Evolutionary conservation across 441 rosid genomes (phyloP).

Genomic region (Brassica hybrid): DNA sequence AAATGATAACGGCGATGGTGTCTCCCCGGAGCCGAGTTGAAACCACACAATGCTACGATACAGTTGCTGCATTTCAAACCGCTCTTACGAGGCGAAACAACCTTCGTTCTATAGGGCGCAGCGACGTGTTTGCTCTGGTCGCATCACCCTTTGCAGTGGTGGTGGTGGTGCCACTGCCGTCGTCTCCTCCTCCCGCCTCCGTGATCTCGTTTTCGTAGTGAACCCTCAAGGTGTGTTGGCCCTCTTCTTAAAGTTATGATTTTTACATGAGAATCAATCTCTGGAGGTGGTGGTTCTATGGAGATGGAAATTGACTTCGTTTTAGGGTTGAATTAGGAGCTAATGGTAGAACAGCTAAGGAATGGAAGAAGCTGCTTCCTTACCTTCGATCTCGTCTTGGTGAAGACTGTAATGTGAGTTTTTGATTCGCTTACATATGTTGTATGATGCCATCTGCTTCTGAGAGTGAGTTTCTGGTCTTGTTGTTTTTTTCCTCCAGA

Average conservation of each 20-base stretch:
- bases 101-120: slow-evolving; percentile 47
- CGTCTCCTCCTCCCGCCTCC: slow-evolving; percentile 57
- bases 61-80: slow-evolving; percentile 16
- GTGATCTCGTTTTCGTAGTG: slow-evolving; percentile 91
- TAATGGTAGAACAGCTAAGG: slow-evolving; percentile 87
- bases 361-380: slow-evolving; percentile 93
- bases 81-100: slow-evolving; percentile 46
- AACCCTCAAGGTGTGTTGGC: slow-evolving; percentile 89
- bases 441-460: too few species aligned
- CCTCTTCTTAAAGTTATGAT: slow-evolving; percentile 20
- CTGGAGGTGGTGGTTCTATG: too few species aligned
- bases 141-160: slow-evolving; percentile 42
- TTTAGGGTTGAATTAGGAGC: slow-evolving; percentile 72
- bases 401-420: slow-evolving; percentile 75
- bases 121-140: slow-evolving; percentile 44
- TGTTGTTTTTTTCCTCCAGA: slow-evolving; percentile 51
- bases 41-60: slow-evolving; percentile 34
- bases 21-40: slow-evolving; percentile 27
- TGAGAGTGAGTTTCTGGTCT: neutral
- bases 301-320: too few species aligned
- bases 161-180: slow-evolving; percentile 11
- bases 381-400: slow-evolving; percentile 79
- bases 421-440: too few species aligned
- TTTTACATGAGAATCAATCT: slow-evolving; percentile 20
- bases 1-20: slow-evolving; percentile 39